Evolutionary conservation across 2,329 filamentous ascomycete genomes (phyloP).

Genomic region (Drechslerella coelobrocha): DNA sequence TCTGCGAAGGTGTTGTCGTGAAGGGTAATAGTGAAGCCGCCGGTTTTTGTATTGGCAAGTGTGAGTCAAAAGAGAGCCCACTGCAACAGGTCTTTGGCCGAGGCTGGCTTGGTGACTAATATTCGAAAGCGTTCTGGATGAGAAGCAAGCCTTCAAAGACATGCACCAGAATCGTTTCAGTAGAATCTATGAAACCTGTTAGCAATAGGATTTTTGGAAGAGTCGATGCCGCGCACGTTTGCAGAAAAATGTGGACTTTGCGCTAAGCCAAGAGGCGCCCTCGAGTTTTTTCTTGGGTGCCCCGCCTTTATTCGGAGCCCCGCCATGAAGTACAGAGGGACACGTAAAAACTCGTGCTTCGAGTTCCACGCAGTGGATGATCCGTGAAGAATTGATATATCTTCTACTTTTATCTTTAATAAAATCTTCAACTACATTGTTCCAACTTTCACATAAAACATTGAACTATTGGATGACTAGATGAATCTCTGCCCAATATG

Average conservation of each 20-base stretch:
- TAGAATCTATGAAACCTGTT: background rate
- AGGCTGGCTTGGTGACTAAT: conserved; percentile 12
- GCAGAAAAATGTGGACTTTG: no score
- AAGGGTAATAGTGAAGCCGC: background rate
- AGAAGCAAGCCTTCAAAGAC: conserved; percentile 6
- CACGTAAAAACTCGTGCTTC: background rate
- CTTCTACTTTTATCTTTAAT: no score
- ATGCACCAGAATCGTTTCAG: conserved; percentile 17
- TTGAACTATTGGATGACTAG: no score
- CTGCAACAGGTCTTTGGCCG: no score
- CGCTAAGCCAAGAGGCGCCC: conserved; percentile 1
- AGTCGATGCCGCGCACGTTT: background rate
- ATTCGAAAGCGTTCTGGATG: conserved; percentile 12
- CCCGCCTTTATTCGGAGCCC: conserved; percentile 26
- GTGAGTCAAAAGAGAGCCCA: conserved; percentile 34
- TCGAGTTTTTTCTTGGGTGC: conserved; percentile 16
- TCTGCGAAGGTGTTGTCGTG: conserved; percentile 16
- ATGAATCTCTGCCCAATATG: background rate
- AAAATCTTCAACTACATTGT: no score
- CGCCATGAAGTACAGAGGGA: conserved; percentile 9
- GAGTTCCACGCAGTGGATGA: background rate
- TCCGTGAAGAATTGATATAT: background rate
- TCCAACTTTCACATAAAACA: background rate
- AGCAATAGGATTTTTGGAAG: no score
- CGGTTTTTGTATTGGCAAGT: conserved; percentile 12